A percentile compares a stretch with the other conserved stretches of the same genome.
These are phyloP conservation scores for Oldenlandia corymbosa DNA, from an alignment of 257 asterid species.

Conservation along the genomic window DNA sequence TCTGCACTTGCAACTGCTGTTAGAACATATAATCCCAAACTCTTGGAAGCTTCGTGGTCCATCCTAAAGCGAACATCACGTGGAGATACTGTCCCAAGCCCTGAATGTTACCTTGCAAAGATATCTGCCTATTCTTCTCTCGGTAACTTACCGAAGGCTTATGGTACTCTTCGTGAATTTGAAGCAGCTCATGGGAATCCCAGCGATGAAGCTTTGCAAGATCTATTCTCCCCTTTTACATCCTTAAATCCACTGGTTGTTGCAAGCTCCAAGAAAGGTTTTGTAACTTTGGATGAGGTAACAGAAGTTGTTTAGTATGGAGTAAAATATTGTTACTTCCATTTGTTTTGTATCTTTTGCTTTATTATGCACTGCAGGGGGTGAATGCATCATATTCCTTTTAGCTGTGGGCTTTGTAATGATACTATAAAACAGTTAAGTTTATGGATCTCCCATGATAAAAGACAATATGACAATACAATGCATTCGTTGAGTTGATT, in stretches of 20 bases:
- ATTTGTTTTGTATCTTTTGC: neutral
- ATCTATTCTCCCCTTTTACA: constrained; percentile 65
- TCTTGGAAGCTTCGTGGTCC: constrained; percentile 81
- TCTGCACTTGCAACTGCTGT: constrained; percentile 87
- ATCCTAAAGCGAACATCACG: constrained; percentile 72
- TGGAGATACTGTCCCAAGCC: constrained; percentile 49
- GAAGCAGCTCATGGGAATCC: constrained; percentile 57
- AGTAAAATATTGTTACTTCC: neutral
- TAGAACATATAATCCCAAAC: constrained; percentile 63
- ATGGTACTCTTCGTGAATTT: constrained; percentile 70
- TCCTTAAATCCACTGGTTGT: constrained; percentile 63
- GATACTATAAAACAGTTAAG: neutral
- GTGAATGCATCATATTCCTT: too few relatives aligned
- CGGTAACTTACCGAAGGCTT: constrained; percentile 81
- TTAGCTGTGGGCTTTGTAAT: neutral
- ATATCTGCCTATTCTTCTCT: constrained; percentile 60
- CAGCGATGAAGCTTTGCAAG: constrained; percentile 37
- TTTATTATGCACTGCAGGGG: neutral
- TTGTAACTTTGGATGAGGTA: constrained; percentile 66
- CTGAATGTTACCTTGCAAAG: constrained; percentile 72
- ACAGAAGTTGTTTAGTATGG: constrained; percentile 18
- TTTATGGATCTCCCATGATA: too few relatives aligned
- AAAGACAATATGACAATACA: neutral
- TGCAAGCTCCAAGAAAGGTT: constrained; percentile 78
- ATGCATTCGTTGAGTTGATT: neutral